Percentiles rank a stretch among this genome's conserved stretches.
These are phyloP conservation scores for Cyberlindnera bimundalis DNA, from an alignment of 805 yeast species.

Conservation along the genomic window DNA sequence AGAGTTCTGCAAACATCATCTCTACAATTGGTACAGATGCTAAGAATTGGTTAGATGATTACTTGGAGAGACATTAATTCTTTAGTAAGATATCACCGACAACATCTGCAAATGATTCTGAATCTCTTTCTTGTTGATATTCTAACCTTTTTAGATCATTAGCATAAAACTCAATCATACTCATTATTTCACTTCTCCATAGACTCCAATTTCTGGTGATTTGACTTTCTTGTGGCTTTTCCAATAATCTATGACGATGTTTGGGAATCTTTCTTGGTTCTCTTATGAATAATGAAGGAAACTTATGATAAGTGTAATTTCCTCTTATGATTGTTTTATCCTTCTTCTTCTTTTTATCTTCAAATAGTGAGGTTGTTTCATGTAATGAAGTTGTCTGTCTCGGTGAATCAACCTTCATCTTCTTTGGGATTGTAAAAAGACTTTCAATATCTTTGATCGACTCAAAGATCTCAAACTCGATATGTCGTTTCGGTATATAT, in stretches of 20 bases:
- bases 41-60: conserved; percentile 20
- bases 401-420: background rate
- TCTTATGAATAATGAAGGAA: no score
- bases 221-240: background rate
- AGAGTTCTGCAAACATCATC: conserved; percentile 20
- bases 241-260: background rate
- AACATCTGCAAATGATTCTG: background rate
- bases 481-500: conserved; percentile 6
- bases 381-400: no score
- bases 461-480: conserved; percentile 11
- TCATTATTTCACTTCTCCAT: conserved; percentile 13
- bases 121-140: background rate
- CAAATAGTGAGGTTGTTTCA: no score
- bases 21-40: conserved; percentile 25
- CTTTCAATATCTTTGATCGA: conserved; percentile 9
- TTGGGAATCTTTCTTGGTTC: background rate
- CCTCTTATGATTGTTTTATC: background rate
- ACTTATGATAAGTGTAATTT: no score
- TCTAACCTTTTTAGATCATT: conserved; percentile 2
- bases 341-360: no score
- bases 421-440: conserved; percentile 4
- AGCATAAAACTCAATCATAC: conserved; percentile 12
- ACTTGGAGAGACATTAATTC: conserved; percentile 1
- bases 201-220: conserved; percentile 7
- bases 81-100: conserved; percentile 1